A percentile compares a stretch with the other conserved stretches of the same genome.
Conservation (phyloP, 208 protist species). For the Histomonas meleagridis region DNA sequence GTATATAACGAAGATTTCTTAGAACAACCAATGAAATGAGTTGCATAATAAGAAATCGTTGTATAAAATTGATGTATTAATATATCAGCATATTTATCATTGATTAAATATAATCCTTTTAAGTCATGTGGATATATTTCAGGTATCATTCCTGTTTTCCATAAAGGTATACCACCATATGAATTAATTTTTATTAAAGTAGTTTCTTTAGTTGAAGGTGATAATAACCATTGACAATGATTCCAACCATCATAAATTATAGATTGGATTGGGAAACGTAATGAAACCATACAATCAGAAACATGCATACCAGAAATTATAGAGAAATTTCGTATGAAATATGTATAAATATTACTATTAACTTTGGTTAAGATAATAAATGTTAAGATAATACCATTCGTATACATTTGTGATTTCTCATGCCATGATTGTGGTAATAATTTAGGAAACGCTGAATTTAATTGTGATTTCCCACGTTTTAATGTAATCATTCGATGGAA, state of each 20-base stretch:
- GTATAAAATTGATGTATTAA: too few relatives aligned
- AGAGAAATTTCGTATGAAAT: background rate
- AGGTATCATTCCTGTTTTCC: background rate
- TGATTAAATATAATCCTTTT: too few relatives aligned
- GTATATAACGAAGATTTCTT: too few relatives aligned
- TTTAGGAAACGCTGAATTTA: background rate
- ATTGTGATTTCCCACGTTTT: background rate
- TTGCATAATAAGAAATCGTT: too few relatives aligned
- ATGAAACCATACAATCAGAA: background rate
- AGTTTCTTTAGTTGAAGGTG: too few relatives aligned
- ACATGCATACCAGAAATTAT: background rate
- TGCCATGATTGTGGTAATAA: background rate
- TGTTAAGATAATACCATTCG: background rate
- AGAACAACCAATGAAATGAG: too few relatives aligned
- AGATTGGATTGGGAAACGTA: background rate
- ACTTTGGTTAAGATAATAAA: background rate
- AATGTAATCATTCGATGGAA: background rate
- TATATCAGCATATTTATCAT: too few relatives aligned
- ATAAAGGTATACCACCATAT: background rate
- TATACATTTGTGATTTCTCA: background rate
- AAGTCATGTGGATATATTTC: too few relatives aligned
- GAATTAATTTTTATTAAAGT: background rate
- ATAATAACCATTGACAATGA: background rate
- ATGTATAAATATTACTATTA: background rate
- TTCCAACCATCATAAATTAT: background rate